Evolutionary conservation across 176 grass and related monocot species (phyloP).

Genomic region (Bonia amplexicaulis): DNA sequence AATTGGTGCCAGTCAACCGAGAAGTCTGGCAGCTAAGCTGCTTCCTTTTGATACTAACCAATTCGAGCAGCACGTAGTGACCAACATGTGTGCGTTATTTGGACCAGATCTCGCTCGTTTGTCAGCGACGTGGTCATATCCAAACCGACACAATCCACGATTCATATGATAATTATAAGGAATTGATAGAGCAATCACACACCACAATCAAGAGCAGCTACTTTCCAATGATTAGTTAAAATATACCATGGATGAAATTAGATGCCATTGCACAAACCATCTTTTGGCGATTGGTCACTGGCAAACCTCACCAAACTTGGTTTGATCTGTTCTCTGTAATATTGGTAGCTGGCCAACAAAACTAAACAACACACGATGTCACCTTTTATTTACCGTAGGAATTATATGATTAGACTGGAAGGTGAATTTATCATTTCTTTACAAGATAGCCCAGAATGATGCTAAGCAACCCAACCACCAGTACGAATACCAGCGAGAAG

Average conservation of each 20-base stretch:
- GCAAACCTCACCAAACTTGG: constrained; percentile 7
- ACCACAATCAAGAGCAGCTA: background rate
- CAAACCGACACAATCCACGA: background rate
- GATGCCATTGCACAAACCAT: background rate
- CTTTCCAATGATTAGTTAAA: constrained; percentile 15
- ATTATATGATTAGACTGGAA: background rate
- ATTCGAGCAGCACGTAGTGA: background rate
- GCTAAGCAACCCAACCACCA: constrained; percentile 36
- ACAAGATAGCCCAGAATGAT: constrained; percentile 57
- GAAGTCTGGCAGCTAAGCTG: background rate
- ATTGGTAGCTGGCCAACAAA: constrained; percentile 14
- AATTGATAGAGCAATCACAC: background rate
- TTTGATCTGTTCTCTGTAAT: constrained; percentile 8
- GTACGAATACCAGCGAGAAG: constrained; percentile 45
- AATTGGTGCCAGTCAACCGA: background rate
- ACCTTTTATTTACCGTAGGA: constrained; percentile 36
- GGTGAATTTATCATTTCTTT: constrained; percentile 45
- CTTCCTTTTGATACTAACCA: background rate
- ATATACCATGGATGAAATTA: constrained; percentile 33
- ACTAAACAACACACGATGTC: background rate
- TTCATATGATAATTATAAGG: background rate
- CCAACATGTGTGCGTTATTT: background rate
- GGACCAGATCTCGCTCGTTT: background rate
- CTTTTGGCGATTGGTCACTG: background rate
- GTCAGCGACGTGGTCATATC: background rate